A percentile compares a stretch with the other conserved stretches of the same genome.
phyloP scores from a whole-genome alignment of 2,329 filamentous ascomycete species.

The Claviceps pazoutovae region DNA sequence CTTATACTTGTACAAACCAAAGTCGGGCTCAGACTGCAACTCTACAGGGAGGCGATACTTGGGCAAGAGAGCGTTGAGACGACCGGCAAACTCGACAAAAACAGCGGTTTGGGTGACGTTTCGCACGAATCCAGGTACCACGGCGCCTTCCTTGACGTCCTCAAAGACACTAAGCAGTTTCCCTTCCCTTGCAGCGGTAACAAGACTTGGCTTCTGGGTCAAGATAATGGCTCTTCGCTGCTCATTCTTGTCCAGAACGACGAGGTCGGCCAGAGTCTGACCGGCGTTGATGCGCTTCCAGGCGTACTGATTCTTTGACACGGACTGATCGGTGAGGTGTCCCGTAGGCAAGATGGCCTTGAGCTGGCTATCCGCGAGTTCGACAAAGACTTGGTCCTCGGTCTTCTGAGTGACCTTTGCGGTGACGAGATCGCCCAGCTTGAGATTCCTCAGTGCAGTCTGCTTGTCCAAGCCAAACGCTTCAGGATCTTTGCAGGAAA shows the following conservation, averaged over 20 bases:
- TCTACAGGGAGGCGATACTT: constrained; percentile 66
- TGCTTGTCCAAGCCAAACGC: constrained; percentile 64
- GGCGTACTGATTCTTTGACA: constrained; percentile 61
- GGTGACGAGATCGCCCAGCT: constrained; percentile 59
- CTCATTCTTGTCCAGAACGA: constrained; percentile 76
- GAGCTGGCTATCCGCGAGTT: constrained; percentile 58
- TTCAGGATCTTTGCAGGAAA: constrained; percentile 85
- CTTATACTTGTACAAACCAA: constrained; percentile 66
- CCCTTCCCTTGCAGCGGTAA: constrained; percentile 60
- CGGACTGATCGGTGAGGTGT: constrained; percentile 75
- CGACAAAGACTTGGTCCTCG: constrained; percentile 60
- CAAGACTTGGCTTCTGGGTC: constrained; percentile 69
- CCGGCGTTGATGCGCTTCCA: constrained; percentile 74
- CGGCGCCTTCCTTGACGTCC: constrained; percentile 53
- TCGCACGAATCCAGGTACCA: constrained; percentile 66
- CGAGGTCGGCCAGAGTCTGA: constrained; percentile 66
- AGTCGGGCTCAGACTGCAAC: constrained; percentile 52
- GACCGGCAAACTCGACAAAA: constrained; percentile 78
- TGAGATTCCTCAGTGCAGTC: constrained; percentile 58
- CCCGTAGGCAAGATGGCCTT: constrained; percentile 64
- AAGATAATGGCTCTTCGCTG: constrained; percentile 62
- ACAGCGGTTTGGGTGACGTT: constrained; percentile 71
- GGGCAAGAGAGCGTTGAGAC: constrained; percentile 64
- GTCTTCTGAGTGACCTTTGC: constrained; percentile 74
- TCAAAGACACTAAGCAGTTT: constrained; percentile 58